A percentile compares a stretch with the other conserved stretches of the same genome.
phyloP scores from a whole-genome alignment of 1,139 yeast genomes.

The Saccharomyces hybrid region DNA sequence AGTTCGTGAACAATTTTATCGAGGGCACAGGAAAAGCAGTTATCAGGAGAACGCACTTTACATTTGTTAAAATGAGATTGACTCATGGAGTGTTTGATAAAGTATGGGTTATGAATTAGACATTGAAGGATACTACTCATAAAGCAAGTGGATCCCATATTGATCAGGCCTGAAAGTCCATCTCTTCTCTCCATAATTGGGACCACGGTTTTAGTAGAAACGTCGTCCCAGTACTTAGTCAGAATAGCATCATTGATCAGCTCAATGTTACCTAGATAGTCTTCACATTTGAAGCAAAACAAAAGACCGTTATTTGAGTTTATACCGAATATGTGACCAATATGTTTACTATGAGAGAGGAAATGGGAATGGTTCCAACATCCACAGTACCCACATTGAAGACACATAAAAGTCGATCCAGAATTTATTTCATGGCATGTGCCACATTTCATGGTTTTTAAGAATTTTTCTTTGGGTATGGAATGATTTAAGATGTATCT shows the following conservation, averaged over 20 bases:
- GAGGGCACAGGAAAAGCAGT: slow-evolving; percentile 75
- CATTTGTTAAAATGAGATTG: slow-evolving; percentile 26
- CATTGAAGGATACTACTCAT: slow-evolving; percentile 88
- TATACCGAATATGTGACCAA: slow-evolving; percentile 66
- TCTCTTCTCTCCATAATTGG: slow-evolving; percentile 58
- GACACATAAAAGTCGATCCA: slow-evolving; percentile 56
- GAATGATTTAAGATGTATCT: slow-evolving; percentile 21
- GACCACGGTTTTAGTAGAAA: slow-evolving; percentile 33
- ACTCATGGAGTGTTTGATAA: slow-evolving; percentile 63
- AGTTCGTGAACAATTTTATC: slow-evolving; percentile 62
- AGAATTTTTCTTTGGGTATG: slow-evolving; percentile 14
- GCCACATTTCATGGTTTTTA: slow-evolving; percentile 23
- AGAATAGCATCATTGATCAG: slow-evolving; percentile 17
- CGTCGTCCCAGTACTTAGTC: slow-evolving; percentile 25
- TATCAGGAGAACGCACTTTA: slow-evolving; percentile 20
- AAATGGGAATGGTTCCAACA: slow-evolving; percentile 59
- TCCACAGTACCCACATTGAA: slow-evolving; percentile 79
- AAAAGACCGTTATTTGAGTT: slow-evolving; percentile 42
- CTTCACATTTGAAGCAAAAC: slow-evolving; percentile 72
- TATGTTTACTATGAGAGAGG: slow-evolving; percentile 48
- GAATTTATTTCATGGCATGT: slow-evolving; percentile 33
- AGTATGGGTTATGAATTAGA: slow-evolving; percentile 77
- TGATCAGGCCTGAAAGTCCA: slow-evolving; percentile 81
- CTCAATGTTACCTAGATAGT: slow-evolving; percentile 51
- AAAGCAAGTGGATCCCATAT: slow-evolving; percentile 94